Base-by-base conservation (phyloP, 208 protist genomes). In the Leishmania turanica region DNA sequence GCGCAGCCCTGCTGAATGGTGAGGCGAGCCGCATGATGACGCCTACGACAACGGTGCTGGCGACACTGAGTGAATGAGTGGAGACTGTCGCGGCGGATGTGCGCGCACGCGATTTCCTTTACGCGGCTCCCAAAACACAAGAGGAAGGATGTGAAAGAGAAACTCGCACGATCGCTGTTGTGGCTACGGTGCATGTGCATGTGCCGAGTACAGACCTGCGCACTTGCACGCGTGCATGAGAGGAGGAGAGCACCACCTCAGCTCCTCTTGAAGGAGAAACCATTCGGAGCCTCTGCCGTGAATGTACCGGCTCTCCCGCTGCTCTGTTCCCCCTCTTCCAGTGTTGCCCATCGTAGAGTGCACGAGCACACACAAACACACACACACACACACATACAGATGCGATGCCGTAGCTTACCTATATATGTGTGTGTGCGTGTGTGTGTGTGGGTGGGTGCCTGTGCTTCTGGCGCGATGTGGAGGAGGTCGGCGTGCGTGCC, bases 1-100 rank as follows among this genome's bases (percentile, higher is more conserved):
- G 51, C 31, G 64, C 21, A n/a, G 64, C 53, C 72, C 51, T 58
- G 40, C 56, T 66, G 53, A 7, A 54, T 47, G 79, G 70, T 45
- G 21, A 45, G 24, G 72, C 72, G 62, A 51, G 45, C 70, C 13
- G 76, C 60, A 64, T 75, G 51, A 31, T 64, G 66, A 75, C 21
- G 1, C 19, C 8, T 31, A 53, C 42, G 21, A 31, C 45, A 34
- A 27, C 69, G 51, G 24, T 27, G 45, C 69, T 27, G 5, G 45
- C 21, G 24, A 37, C 27, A 45, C n/a, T 53, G 5, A 27, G 24
- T 15, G 45, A 53, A 34, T 34, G 45, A 21, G 45, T 21, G 24
- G 27, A 21, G 24, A 4, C 24, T 17, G 24, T 19, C n/a, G 62
- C 62, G 62, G 72, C 42, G 72, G 19, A 24, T 42, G 53, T 76